Base-by-base conservation (phyloP, 2,329 filamentous ascomycete genomes). In the Exophiala dermatitidis region DNA sequence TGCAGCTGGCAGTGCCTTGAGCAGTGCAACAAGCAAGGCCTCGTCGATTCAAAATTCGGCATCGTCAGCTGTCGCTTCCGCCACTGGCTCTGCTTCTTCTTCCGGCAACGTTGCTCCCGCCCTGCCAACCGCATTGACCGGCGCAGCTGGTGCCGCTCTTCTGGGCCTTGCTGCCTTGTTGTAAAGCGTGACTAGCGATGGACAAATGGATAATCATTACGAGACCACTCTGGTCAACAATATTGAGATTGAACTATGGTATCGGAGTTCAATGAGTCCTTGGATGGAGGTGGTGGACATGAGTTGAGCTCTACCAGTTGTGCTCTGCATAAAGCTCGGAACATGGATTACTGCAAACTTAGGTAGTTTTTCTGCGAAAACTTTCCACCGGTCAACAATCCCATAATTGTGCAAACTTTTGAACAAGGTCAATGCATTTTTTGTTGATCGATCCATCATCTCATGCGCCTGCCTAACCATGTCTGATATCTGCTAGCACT, bases 161-260 rank as follows among this genome's bases (percentile, higher is more conserved):
- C 41, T 59, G 45, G 57, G 57, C 43, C 52, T 59, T 26, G 57
- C 57, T 32, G 57, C 54, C 7, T 53, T 59, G 26, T 48, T 59
- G 57, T 59, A 46, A 51, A 28, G 6, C 5, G 10, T 29, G 19
- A 19, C 19, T 19, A 19, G 19, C 19, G 19, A 19, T 19, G 19
- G 19, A 19, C 19, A 19, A 19, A 19, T 19, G 19, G 19, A 19
- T 19, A 19, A 19, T 19, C 19, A 19, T 19, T 19, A 19, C 19
- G 19, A 19, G 19, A 19, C 19, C 19, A 19, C 19, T 19, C 19
- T 19, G 19, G 33, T n/a, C 33, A 36, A 7, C n/a, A 7, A 36
- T 36, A n/a, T 7, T 7, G n/a, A 36, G 33, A 36, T 36, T 36
- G 33, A 36, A 36, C 26, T n/a, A 38, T 41, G 38, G 10, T 41